Evolutionary conservation across 2,329 filamentous ascomycete species (phyloP), one percentile per base, ranked within the genome.

Genomic region (Scedosporium dehoogii): DNA sequence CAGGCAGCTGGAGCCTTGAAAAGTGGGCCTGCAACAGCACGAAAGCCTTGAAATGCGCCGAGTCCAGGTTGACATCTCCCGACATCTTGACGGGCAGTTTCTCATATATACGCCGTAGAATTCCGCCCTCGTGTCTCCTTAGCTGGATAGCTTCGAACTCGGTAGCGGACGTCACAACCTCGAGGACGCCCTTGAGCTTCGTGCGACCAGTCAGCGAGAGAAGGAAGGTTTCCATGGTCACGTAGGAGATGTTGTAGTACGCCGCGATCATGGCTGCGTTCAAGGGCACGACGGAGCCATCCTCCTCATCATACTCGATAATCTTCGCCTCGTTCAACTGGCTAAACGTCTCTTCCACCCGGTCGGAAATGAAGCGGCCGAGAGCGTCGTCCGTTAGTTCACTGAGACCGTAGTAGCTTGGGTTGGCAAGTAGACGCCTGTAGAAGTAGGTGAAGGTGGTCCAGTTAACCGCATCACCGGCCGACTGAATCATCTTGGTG

Each of bases 361-460:
- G 81, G 70, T 97, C 93, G 1, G 96, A 97, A 69, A 99, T 81
- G 77, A 94, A 94, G 38, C 90, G 88, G 74, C 92, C 97, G n/a
- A 99, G 81, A 3, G 90, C 92, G 68, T 97, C 93, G 67, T 97
- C 91, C 0, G 90, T 92, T 3, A 91, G 90, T 72, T 92, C 91
- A 16, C 87, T 88, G 65, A 99, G 79, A 68, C 91, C 90, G 77
- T 99, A 99, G 79, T 92, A 99, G 75, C 91, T 97, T 7, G 94
- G 94, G 72, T 99, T 99, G 33, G 93, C 92, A 42, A 97, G 83
- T 44, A 99, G 83, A 63, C 94, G 88, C 53, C 94, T 89, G 77
- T 99, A 99, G 77, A 97, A 97, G 78, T 96, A 99, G 10, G 93
- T 97, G 73, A 97, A 97, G 0, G 94, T 97, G 44, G 92, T 91